These are phyloP conservation scores for Macrocybe gigantea DNA, from an alignment of 768 basidiomycete species.

Conservation along the genomic window DNA sequence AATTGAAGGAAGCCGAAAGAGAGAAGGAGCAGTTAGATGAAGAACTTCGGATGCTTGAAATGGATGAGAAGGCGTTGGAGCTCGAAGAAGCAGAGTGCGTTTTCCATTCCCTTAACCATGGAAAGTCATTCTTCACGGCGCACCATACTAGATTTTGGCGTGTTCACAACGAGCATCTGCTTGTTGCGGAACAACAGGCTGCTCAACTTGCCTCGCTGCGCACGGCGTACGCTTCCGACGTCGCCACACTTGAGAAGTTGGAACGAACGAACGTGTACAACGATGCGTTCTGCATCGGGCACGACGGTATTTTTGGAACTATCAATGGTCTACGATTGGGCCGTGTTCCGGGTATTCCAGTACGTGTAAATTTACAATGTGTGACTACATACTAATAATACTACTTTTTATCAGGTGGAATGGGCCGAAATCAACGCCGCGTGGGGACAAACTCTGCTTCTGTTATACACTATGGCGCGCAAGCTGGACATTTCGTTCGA, in stretches of 20 bases:
- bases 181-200: conserved; percentile 58
- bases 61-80: conserved; percentile 74
- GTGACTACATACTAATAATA: not conserved
- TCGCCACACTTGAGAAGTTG: conserved; percentile 73
- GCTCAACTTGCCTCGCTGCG: conserved; percentile 67
- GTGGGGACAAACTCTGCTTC: conserved; percentile 92
- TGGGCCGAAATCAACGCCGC: conserved; percentile 99
- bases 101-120: not conserved
- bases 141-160: conserved; percentile 67
- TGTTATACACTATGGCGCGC: conserved; percentile 85
- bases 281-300: conserved; percentile 92
- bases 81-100: conserved; percentile 81
- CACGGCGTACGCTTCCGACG: conserved; percentile 74
- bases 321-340: conserved; percentile 94
- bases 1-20: conserved; percentile 68
- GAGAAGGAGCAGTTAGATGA: conserved; percentile 73
- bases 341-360: conserved; percentile 77
- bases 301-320: conserved; percentile 94
- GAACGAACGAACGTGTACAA: conserved; percentile 94
- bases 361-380: conserved; percentile 26
- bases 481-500: conserved; percentile 90
- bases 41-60: conserved; percentile 64
- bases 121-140: not conserved
- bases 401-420: conserved; percentile 58
- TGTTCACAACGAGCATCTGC: conserved; percentile 65